A percentile compares a stretch with the other conserved stretches of the same genome.
phyloP scores from a whole-genome alignment of 208 protist genomes.

The Balamuthia mandrillaris region DNA sequence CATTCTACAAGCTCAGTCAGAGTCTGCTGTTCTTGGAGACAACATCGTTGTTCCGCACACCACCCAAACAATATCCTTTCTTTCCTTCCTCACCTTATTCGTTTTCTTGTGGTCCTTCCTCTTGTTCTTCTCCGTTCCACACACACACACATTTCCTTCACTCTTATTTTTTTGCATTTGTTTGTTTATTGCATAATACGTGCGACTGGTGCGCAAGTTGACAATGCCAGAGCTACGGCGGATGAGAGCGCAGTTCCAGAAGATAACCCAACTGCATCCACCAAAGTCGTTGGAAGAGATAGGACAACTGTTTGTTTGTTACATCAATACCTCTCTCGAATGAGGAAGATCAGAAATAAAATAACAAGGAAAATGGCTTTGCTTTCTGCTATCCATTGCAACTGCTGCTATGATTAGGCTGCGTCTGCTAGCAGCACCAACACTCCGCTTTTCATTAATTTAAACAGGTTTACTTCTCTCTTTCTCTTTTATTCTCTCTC shows the following conservation, averaged over 20 bases:
- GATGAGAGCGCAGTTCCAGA: slow-evolving; percentile 42
- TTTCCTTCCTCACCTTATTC: neutral
- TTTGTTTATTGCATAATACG: neutral
- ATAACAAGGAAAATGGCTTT: no score
- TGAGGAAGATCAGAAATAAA: neutral
- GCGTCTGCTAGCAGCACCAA: no score
- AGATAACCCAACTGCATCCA: slow-evolving; percentile 54
- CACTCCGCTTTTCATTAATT: no score
- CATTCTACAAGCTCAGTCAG: slow-evolving; percentile 38
- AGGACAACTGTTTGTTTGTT: neutral
- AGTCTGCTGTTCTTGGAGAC: neutral
- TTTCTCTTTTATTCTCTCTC: no score
- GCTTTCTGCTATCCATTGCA: neutral
- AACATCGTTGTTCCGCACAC: neutral
- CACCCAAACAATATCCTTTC: neutral
- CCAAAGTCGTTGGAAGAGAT: slow-evolving; percentile 13
- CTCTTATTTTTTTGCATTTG: neutral
- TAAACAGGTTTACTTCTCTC: no score
- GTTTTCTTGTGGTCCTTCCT: neutral
- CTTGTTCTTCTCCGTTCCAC: neutral
- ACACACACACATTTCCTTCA: neutral
- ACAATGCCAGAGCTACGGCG: slow-evolving; percentile 35
- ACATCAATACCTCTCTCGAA: neutral
- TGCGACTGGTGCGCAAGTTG: slow-evolving; percentile 19
- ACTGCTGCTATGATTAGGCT: neutral